phyloP scores from a whole-genome alignment of 176 grass and related monocot genomes.

The Oryza nivara region DNA sequence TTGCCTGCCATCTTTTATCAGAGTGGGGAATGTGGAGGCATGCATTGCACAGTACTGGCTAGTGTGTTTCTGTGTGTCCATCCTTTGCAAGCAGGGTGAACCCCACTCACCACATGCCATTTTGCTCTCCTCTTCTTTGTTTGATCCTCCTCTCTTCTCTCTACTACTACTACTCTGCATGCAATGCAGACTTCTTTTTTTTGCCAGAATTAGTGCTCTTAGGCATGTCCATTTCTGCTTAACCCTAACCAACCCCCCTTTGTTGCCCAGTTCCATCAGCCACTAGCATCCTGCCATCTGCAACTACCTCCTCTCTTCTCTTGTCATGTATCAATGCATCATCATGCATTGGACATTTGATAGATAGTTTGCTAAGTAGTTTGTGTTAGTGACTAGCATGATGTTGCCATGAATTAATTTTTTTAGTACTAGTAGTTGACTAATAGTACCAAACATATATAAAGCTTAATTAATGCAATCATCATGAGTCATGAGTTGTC shows the following conservation, averaged over 20 bases:
- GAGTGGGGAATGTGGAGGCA: slow-evolving; percentile 86
- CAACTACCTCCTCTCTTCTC: slow-evolving; percentile 18
- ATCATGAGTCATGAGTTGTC: background rate
- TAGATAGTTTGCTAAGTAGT: background rate
- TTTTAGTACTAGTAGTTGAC: background rate
- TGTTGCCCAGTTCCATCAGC: slow-evolving; percentile 16
- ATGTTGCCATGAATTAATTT: background rate
- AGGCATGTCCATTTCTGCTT: slow-evolving; percentile 68
- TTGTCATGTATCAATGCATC: slow-evolving; percentile 29
- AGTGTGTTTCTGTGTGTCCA: slow-evolving; percentile 52
- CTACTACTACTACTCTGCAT: slow-evolving; percentile 16
- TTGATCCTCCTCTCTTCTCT: background rate
- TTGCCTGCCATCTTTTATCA: slow-evolving; percentile 72
- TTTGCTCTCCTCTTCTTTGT: slow-evolving; percentile 45
- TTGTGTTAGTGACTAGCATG: background rate
- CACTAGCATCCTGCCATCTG: slow-evolving; percentile 47
- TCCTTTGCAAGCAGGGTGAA: slow-evolving; percentile 53
- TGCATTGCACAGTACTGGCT: slow-evolving; percentile 56
- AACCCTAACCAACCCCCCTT: slow-evolving; percentile 12
- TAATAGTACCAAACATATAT: background rate
- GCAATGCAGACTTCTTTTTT: slow-evolving; percentile 30
- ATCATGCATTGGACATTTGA: background rate
- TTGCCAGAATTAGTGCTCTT: slow-evolving; percentile 62
- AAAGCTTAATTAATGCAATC: background rate
- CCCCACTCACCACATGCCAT: slow-evolving; percentile 57